phyloP scores from a whole-genome alignment of 257 asterid species.

The Catharanthus roseus region DNA sequence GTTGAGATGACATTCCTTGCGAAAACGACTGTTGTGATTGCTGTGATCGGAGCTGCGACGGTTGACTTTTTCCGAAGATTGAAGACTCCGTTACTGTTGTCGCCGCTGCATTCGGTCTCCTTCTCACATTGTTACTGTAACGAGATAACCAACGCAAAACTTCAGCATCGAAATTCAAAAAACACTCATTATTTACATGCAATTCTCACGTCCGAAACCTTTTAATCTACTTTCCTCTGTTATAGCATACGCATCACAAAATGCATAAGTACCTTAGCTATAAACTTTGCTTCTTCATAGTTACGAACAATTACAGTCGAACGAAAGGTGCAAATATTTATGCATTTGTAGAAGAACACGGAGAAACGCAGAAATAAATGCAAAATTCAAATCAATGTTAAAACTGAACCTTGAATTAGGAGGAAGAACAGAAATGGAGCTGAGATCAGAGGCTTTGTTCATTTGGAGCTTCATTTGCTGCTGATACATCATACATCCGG shows the following conservation, averaged over 20 bases:
- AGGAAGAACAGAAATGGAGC: constrained; percentile 91
- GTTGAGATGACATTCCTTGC: constrained; percentile 89
- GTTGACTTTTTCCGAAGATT: constrained; percentile 51
- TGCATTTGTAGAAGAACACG: background rate
- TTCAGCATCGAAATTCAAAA: background rate
- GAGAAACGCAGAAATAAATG: background rate
- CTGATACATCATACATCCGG: too few relatives aligned
- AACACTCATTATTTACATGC: background rate
- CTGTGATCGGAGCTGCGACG: constrained; percentile 40
- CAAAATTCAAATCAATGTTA: background rate
- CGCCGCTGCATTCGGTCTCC: constrained; percentile 46
- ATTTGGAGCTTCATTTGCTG: constrained; percentile 70
- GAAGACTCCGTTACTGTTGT: constrained; percentile 53
- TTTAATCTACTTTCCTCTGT: background rate
- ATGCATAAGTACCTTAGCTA: background rate
- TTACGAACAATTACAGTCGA: background rate
- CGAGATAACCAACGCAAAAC: background rate
- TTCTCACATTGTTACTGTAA: constrained; percentile 25
- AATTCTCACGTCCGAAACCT: background rate
- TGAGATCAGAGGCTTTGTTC: constrained; percentile 89
- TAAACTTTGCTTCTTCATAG: too few relatives aligned
- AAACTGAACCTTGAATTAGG: constrained; percentile 67
- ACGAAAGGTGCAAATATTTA: background rate
- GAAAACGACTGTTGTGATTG: constrained; percentile 70
- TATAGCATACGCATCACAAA: background rate